phyloP scores from a whole-genome alignment of 2,329 filamentous ascomycete genomes.

The Diaporthe vexans region DNA sequence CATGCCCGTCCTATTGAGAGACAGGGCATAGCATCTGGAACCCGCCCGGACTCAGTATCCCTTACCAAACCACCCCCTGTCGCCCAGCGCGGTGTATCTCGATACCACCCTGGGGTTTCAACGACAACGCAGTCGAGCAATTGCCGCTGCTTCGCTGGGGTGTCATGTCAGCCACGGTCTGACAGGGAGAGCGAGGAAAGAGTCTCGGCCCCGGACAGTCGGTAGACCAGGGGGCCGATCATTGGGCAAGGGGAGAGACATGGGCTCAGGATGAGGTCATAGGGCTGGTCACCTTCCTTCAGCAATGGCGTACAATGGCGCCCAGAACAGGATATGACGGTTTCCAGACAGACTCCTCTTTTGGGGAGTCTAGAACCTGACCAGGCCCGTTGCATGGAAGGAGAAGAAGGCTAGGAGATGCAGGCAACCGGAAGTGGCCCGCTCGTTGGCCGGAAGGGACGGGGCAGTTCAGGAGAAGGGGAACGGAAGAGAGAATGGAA shows the following conservation, averaged over 20 bases:
- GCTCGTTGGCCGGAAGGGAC: conserved; percentile 15
- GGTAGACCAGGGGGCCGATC: conserved; percentile 24
- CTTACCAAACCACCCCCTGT: background rate
- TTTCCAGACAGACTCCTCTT: conserved; percentile 30
- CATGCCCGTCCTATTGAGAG: conserved; percentile 18
- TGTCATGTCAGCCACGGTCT: conserved; percentile 11
- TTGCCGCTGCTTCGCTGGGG: background rate
- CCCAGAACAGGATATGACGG: conserved; percentile 34
- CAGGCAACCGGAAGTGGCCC: conserved; percentile 26
- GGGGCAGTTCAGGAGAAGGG: conserved; percentile 11
- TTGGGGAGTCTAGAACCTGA: conserved; percentile 12
- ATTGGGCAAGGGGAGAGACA: conserved; percentile 34
- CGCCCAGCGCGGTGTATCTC: background rate
- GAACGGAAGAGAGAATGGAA: background rate
- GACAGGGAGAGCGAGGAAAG: background rate
- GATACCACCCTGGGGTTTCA: conserved; percentile 3
- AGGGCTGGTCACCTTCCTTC: conserved; percentile 31
- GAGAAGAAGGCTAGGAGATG: conserved; percentile 24
- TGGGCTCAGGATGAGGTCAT: conserved; percentile 40
- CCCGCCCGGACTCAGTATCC: background rate
- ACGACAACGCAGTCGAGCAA: conserved; percentile 8
- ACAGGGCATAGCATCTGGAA: conserved; percentile 15
- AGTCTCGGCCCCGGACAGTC: conserved; percentile 25
- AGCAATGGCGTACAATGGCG: conserved; percentile 39
- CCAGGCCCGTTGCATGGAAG: conserved; percentile 5